Base-by-base conservation (phyloP, 2,329 filamentous ascomycete genomes). In the Ophiostoma quercus region DNA sequence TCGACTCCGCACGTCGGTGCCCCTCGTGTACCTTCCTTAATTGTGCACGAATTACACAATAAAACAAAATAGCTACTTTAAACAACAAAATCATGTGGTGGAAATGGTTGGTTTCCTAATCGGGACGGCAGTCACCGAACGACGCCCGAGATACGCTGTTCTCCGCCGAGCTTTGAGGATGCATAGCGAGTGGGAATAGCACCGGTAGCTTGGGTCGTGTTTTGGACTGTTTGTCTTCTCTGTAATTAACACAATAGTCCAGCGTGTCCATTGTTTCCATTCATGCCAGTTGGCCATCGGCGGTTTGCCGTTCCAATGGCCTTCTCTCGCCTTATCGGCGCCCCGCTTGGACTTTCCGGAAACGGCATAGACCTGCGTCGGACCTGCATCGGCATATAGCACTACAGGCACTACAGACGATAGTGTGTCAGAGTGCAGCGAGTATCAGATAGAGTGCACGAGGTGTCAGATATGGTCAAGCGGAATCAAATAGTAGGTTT, bases 271-370 rank as follows among this genome's bases (percentile, higher is more conserved):
- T 47, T 47, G 43, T 47, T 43, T 43, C 16, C 41, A 43, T 43
- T 16, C 41, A 43, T 16, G 12, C 41, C 16, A 47, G 6, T 7
- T 41, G 11, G 16, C 22, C 51, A 57, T 51, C 51, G 22, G 11
- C 22, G 51, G 9, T 57, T 22, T 25, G 51, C 51, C 22, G 51
- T 57, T 25, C 51, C 51, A 57, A 57, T 63, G 60, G 16, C 60
- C 29, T 22, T 29, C 32, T 9, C 16, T n/a, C 32, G 29, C 34
- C 62, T 65, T 66, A 66, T 66, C 65, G 65, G 57, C 39, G 39
- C n/a, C 57, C 39, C 65, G 65, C 65, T 66, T 66, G 65, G 65
- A 66, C 65, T 29, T 66, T 14, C 65, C 25, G 14, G 2, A 25
- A 29, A n/a, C 11, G 65, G 65, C 41, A 25, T 66, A 66, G 63